Conservation (phyloP, 805 yeast genomes). For the Candida insectorum region DNA sequence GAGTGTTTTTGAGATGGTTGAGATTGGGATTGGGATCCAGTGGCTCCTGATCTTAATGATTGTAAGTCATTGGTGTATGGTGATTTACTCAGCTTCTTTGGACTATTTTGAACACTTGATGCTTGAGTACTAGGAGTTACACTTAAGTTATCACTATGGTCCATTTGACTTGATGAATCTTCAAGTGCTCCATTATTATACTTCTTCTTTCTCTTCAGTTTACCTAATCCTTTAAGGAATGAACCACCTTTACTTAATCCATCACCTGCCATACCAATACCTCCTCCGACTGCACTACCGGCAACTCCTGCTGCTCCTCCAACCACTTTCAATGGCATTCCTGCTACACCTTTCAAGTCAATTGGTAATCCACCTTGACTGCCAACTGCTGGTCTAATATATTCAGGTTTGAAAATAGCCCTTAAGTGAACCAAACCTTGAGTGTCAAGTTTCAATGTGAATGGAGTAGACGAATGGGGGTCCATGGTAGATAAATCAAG, state of each 20-base stretch:
- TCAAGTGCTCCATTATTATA: slow-evolving; percentile 8
- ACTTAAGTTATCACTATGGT: not conserved
- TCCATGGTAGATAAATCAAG: slow-evolving; percentile 50
- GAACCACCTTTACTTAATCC: slow-evolving; percentile 48
- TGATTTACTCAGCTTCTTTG: slow-evolving; percentile 8
- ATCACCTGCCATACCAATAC: slow-evolving; percentile 43
- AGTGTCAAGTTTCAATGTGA: slow-evolving; percentile 54
- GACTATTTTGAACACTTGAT: slow-evolving; percentile 5
- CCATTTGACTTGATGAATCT: slow-evolving; percentile 2
- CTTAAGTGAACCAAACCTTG: slow-evolving; percentile 58
- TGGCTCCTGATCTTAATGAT: slow-evolving; percentile 36
- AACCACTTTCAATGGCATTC: slow-evolving; percentile 40
- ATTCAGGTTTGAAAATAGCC: slow-evolving; percentile 61
- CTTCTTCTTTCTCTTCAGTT: slow-evolving; percentile 18
- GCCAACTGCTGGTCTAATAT: slow-evolving; percentile 58
- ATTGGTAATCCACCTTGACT: slow-evolving; percentile 38
- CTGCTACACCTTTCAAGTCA: slow-evolving; percentile 30
- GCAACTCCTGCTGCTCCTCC: slow-evolving; percentile 47
- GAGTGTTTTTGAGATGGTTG: slow-evolving; percentile 5
- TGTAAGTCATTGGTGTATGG: slow-evolving; percentile 30
- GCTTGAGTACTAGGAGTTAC: not conserved
- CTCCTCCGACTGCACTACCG: slow-evolving; percentile 43
- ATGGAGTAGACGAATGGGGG: slow-evolving; percentile 43
- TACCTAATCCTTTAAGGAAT: slow-evolving; percentile 31
- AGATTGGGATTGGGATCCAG: too few species aligned